phyloP scores from a whole-genome alignment of 2,329 filamentous ascomycete species.

The Colletotrichum sp. region DNA sequence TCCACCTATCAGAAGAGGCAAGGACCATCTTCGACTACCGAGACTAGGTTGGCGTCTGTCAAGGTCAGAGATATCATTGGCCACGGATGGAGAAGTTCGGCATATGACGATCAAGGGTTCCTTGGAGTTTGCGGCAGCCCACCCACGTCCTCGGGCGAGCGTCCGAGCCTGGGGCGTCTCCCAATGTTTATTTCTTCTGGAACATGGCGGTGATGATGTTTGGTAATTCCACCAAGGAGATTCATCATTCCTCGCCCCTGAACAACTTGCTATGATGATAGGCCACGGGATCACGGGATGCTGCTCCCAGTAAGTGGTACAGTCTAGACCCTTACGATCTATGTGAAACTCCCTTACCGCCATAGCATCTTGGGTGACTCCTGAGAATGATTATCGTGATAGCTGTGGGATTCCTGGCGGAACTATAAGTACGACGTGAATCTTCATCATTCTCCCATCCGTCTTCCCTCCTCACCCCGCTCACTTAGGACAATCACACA shows the following conservation, averaged over 20 bases:
- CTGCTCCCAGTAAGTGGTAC: background rate
- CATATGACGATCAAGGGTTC: background rate
- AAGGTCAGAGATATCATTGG: background rate
- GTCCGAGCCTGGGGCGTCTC: background rate
- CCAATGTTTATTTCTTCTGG: background rate
- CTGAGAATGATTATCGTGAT: background rate
- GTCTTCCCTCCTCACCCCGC: background rate
- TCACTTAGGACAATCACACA: background rate
- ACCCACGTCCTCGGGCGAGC: background rate
- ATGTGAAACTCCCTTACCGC: constrained; percentile 7
- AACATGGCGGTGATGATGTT: background rate
- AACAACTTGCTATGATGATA: background rate
- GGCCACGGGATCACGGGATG: background rate
- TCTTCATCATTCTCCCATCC: background rate
- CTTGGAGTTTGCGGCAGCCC: background rate
- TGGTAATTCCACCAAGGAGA: constrained; percentile 21
- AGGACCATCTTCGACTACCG: background rate
- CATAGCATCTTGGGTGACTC: background rate
- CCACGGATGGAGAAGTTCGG: background rate
- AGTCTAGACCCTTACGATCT: background rate
- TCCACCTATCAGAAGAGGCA: background rate
- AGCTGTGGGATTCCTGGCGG: background rate
- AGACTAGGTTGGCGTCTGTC: background rate
- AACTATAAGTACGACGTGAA: background rate
- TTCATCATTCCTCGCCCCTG: background rate